phyloP scores from a whole-genome alignment of 805 yeast species.

The Kodamaea kaohsiungensis region DNA sequence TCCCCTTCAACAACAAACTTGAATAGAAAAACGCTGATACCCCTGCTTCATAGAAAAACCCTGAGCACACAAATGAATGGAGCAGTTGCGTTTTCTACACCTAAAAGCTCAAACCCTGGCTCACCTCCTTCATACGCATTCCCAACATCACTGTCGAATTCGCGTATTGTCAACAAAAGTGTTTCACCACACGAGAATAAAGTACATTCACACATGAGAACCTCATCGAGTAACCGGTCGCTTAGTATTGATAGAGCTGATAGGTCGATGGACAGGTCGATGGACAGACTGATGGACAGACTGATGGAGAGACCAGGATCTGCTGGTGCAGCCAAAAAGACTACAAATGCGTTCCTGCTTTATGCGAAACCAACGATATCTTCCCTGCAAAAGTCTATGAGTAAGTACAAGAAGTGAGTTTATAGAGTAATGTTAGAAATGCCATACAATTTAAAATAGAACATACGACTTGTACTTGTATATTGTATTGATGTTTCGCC shows the following conservation, averaged over 20 bases:
- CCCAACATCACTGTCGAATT: slow-evolving; percentile 8
- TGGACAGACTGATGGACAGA: slow-evolving; percentile 4
- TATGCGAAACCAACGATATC: slow-evolving; percentile 40
- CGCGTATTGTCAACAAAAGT: slow-evolving; percentile 1
- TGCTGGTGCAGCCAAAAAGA: slow-evolving; percentile 1
- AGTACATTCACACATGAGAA: neutral
- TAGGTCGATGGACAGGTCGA: slow-evolving; percentile 3
- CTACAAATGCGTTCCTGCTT: slow-evolving; percentile 3
- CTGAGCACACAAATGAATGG: slow-evolving; percentile 15
- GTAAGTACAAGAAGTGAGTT: slow-evolving; percentile 16
- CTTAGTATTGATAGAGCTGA: slow-evolving; percentile 1
- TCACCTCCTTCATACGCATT: slow-evolving; percentile 6
- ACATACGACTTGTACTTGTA: neutral
- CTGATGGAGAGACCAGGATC: slow-evolving; percentile 1
- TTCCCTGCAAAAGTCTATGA: slow-evolving; percentile 27
- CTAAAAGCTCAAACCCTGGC: neutral
- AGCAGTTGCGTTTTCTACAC: slow-evolving; percentile 9
- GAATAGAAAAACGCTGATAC: slow-evolving; percentile 6
- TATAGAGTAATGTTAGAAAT: neutral
- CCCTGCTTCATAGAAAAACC: slow-evolving; percentile 18
- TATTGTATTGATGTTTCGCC: too few relatives aligned
- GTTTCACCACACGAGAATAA: slow-evolving; percentile 1
- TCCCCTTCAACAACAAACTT: neutral
- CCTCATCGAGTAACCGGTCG: slow-evolving; percentile 1
- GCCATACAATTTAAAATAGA: neutral